Evolutionary conservation across 495 filamentous ascomycete genomes (phyloP).

Genomic region (Staphylotrichum longicolle): DNA sequence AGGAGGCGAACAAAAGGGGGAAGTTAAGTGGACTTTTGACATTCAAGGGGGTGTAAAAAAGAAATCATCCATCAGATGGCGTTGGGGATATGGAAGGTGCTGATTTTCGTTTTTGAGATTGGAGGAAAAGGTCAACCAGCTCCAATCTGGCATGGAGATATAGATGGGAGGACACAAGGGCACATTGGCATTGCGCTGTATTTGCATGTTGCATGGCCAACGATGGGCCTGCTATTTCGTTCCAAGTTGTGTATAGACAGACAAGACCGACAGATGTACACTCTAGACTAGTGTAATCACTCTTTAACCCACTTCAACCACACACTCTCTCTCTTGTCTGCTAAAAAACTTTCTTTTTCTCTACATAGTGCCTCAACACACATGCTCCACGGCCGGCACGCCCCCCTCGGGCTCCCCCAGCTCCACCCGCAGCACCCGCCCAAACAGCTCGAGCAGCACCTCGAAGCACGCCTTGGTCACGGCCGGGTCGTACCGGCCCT

Average conservation of each 20-base stretch:
- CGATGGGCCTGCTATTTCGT: neutral
- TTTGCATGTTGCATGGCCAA: neutral
- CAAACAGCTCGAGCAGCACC: conserved; percentile 85
- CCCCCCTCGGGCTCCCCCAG: conserved; percentile 56
- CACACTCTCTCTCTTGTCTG: too few species aligned
- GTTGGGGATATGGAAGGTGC: neutral
- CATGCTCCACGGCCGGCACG: conserved; percentile 28
- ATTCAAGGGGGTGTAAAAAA: neutral
- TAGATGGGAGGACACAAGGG: too few species aligned
- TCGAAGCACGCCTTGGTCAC: conserved; percentile 88
- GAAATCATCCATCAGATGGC: neutral
- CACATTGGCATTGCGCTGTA: neutral
- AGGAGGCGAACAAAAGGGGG: neutral
- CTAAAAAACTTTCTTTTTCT: too few species aligned
- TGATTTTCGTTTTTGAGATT: neutral
- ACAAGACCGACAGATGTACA: neutral
- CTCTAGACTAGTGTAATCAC: neutral
- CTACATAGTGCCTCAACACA: conserved; percentile 19
- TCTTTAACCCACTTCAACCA: too few species aligned
- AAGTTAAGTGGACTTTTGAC: too few species aligned
- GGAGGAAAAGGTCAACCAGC: neutral
- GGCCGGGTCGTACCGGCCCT: conserved; percentile 87
- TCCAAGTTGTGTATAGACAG: neutral
- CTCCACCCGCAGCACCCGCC: conserved; percentile 71
- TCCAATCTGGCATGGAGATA: neutral